Conservation (phyloP, 768 basidiomycete genomes). For the Trichaptum fuscoviolaceum region DNA sequence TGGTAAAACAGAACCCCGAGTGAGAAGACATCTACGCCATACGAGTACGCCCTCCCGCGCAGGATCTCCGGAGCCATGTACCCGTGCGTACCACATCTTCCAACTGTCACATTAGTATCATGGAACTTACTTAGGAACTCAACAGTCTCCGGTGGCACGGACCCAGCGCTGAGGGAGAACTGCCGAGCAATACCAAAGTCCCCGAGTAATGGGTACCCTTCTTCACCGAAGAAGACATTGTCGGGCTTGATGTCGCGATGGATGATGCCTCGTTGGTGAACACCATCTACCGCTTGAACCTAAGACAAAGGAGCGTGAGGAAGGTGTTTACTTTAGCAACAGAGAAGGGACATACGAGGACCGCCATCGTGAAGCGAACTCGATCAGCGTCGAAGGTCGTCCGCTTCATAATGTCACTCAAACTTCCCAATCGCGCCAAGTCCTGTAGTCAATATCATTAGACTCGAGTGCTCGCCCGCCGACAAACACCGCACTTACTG, state of each 20-base stretch:
- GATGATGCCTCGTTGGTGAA: neutral
- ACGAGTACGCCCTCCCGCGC: neutral
- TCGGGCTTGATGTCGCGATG: neutral
- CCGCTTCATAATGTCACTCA: neutral
- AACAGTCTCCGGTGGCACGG: neutral
- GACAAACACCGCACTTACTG: neutral
- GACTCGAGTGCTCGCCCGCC: neutral
- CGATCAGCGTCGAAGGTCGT: neutral
- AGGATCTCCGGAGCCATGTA: neutral
- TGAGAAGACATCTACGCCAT: neutral
- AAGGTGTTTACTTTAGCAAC: neutral
- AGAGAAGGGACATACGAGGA: neutral
- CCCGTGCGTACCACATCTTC: neutral
- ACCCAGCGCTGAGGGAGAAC: neutral
- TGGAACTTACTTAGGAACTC: neutral
- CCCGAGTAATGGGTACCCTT: neutral
- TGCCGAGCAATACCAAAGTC: neutral
- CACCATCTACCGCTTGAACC: neutral
- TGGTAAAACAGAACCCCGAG: neutral
- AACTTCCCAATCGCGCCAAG: neutral
- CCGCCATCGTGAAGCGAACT: neutral
- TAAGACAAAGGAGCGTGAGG: neutral
- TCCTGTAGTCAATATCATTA: neutral
- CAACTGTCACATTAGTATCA: neutral
- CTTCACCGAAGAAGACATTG: neutral